A percentile compares a stretch with the other conserved stretches of the same genome.
Conservation (phyloP, 1,284 basidiomycete species). For the Pseudozyma thailandica region DNA sequence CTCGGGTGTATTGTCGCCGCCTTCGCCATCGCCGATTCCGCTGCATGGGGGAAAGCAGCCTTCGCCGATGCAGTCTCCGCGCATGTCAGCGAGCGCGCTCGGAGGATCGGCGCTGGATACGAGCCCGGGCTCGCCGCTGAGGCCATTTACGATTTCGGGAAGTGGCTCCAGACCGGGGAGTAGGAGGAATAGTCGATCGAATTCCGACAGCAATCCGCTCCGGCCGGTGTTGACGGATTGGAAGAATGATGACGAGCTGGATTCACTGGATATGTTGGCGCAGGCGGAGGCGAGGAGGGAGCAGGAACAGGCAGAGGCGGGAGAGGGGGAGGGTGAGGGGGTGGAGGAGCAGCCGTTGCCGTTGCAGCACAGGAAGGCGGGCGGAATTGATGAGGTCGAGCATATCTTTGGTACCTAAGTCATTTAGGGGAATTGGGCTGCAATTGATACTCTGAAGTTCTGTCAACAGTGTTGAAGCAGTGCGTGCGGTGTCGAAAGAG, state of each 20-base stretch:
- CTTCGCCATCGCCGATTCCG: slow-evolving; percentile 40
- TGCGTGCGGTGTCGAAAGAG: too few species aligned
- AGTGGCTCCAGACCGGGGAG: slow-evolving; percentile 23
- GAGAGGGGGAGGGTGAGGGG: slow-evolving; percentile 28
- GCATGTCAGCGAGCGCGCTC: slow-evolving; percentile 1
- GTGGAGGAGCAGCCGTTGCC: slow-evolving; percentile 16
- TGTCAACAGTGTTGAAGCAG: too few species aligned
- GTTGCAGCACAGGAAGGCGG: slow-evolving; percentile 54
- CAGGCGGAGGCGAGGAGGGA: slow-evolving; percentile 42
- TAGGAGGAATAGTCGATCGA: slow-evolving; percentile 37
- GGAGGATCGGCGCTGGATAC: slow-evolving; percentile 31
- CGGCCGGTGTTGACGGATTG: slow-evolving; percentile 60
- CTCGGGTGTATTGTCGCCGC: slow-evolving; percentile 34
- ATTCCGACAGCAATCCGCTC: slow-evolving; percentile 47
- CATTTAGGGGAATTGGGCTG: too few species aligned
- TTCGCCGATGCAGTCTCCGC: slow-evolving; percentile 33
- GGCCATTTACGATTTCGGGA: slow-evolving; percentile 34
- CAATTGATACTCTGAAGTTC: too few species aligned
- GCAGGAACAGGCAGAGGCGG: slow-evolving; percentile 22
- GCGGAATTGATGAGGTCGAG: slow-evolving; percentile 63
- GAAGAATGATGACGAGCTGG: slow-evolving; percentile 54
- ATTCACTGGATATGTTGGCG: slow-evolving; percentile 30
- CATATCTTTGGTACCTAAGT: slow-evolving; percentile 57
- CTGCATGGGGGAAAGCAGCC: slow-evolving; percentile 28
- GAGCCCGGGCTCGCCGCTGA: slow-evolving; percentile 29